A percentile compares a stretch with the other conserved stretches of the same genome.
These are phyloP conservation scores for Leccinum rimulosum DNA, from an alignment of 768 basidiomycete genomes.

Conservation along the genomic window DNA sequence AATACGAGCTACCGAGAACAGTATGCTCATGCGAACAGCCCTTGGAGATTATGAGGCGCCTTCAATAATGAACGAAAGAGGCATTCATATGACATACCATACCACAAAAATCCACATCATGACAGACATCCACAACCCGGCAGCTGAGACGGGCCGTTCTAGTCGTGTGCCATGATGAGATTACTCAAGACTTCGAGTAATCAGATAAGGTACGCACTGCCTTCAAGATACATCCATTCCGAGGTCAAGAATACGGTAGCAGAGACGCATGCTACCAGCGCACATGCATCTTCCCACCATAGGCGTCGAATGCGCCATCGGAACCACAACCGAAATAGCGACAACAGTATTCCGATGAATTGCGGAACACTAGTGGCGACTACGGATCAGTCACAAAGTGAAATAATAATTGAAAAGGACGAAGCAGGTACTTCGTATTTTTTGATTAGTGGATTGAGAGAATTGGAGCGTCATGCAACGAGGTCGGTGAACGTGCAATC, in stretches of 20 bases:
- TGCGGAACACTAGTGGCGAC: conserved; percentile 7
- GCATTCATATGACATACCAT: conserved; percentile 13
- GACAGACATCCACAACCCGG: conserved; percentile 17
- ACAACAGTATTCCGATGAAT: conserved; percentile 12
- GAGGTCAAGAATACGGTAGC: conserved; percentile 4
- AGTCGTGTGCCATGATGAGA: neutral
- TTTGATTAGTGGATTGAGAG: conserved; percentile 10
- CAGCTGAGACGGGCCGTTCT: conserved; percentile 5
- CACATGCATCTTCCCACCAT: conserved; percentile 26
- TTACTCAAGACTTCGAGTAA: neutral
- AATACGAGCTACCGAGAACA: conserved; percentile 22
- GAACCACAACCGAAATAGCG: conserved; percentile 19
- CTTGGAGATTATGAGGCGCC: conserved; percentile 4
- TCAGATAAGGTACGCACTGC: conserved; percentile 11
- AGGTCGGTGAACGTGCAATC: neutral
- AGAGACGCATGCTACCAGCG: conserved; percentile 8
- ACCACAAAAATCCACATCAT: conserved; percentile 4
- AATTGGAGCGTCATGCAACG: conserved; percentile 8
- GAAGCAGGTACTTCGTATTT: conserved; percentile 9
- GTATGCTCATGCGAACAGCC: conserved; percentile 22
- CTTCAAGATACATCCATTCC: conserved; percentile 16
- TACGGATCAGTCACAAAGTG: conserved; percentile 3
- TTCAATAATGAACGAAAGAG: neutral
- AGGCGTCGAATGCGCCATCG: conserved; percentile 16
- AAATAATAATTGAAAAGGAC: neutral